Base-by-base conservation (phyloP, 805 yeast genomes). In the Pichia exigua region DNA sequence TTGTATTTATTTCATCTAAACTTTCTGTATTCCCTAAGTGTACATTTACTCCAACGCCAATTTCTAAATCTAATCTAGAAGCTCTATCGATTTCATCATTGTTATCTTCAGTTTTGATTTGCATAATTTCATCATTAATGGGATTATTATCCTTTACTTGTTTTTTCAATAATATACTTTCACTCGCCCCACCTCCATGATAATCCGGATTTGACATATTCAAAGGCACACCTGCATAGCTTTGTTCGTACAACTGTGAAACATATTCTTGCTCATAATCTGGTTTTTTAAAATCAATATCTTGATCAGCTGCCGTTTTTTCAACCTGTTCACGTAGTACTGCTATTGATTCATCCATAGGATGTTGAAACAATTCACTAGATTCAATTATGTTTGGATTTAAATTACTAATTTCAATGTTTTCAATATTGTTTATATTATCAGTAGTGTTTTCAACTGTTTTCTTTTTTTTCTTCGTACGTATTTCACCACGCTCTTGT, bases 401-500 rank as follows among this genome's bases (percentile, higher is more conserved):
- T 11, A 35, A n/a, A 10, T 35, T 35, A 35, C 28, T 58, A 48
- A 40, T 50, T 54, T 43, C 57, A 3, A 35, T 35, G 11, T n/a
- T 35, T 3, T 35, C 20, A 35, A 15, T 20, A 20, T 21, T 40
- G 20, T 40, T 40, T 2, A 2, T 11, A 20, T 40, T 20, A 40
- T 13, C 26, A 20, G 42, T 20, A 20, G 51, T 55, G 10, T 51
- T 51, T 9, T 52, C 57, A 9, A 40, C 40, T 10, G 43, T 47
- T 38, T 40, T 52, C 40, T 47, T 51, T 17, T 45, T 42, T 46
- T 58, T 59, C 49, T 63, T 58, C 56, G 66, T 69, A 45, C 68
- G 63, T 8, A 73, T 60, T 55, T 82, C 86, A 2, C 84, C 85
- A 27, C 85, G 67, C 57, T 82, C 87, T 60, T 82, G 88, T 59